Base-by-base conservation (phyloP, 2,329 filamentous ascomycete genomes). In the Aspergillus felis region DNA sequence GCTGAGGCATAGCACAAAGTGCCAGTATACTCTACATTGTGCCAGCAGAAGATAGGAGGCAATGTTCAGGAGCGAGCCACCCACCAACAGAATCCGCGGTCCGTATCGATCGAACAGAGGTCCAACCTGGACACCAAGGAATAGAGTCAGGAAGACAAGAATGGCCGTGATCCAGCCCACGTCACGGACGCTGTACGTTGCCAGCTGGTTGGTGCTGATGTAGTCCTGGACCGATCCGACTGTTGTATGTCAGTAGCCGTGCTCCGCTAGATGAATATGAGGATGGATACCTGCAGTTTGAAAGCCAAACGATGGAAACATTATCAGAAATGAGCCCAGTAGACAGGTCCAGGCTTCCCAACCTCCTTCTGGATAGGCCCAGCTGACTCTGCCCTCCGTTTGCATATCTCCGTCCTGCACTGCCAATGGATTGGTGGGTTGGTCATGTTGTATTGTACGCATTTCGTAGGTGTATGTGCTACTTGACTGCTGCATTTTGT, bases 131-230 rank as follows among this genome's bases (percentile, higher is more conserved):
- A 82, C 75, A 4, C 77, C 79, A 2, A 80, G 68, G 14, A 78
- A 72, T 0, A 81, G 65, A 0, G 75, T 71, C 1, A 82, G 61
- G 49, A 79, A 81, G 4, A 77, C 73, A 35, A 80, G 76, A 3
- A 81, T 60, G 1, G 79, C 77, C 0, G 76, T 75, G 53, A 82
- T 81, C 80, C 79, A 82, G 22, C 79, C 80, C 0, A 82, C 72
- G 44, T 82, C 74, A 3, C 76, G 67, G 3, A 76, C 67, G 3
- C 72, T 73, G 58, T 79, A 80, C 7, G 63, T 58, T 0, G 70
- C 65, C 1, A 82, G 70, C 61, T 82, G 79, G 55, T 82, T 70
- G 3, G 67, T 68, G 35, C 73, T 73, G 27, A 81, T 73, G 51
- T 81, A 79, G 47, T 79, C 72, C 59, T 82, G 80, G 0, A 82